Percentiles rank a stretch among this genome's conserved stretches.
Evolutionary conservation across 306 rosid genomes (phyloP).

Genomic region (Datisca glomerata): DNA sequence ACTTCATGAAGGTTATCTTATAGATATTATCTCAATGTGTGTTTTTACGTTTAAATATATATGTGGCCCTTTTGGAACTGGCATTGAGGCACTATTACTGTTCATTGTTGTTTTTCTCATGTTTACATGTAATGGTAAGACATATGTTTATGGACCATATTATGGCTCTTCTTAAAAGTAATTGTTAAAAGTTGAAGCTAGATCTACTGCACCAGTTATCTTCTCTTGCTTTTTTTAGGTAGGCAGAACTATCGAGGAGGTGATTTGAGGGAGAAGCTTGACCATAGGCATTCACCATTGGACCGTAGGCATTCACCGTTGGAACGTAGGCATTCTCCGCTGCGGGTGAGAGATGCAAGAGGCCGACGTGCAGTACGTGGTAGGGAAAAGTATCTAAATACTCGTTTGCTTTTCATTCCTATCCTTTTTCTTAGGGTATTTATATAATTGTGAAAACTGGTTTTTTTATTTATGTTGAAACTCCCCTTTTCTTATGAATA

Average conservation of each 20-base stretch:
- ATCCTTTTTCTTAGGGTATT: not conserved
- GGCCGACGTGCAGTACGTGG: constrained; percentile 43
- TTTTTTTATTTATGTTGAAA: not conserved
- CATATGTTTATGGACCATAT: constrained; percentile 14
- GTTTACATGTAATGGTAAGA: constrained; percentile 74
- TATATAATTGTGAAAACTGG: not conserved
- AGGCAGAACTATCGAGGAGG: constrained; percentile 45
- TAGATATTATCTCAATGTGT: constrained; percentile 41
- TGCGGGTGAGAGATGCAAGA: constrained; percentile 45
- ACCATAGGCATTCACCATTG: constrained; percentile 49
- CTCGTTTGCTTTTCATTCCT: constrained; percentile 1
- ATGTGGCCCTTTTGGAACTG: constrained; percentile 42
- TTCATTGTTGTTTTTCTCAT: constrained; percentile 69
- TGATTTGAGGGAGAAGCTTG: constrained; percentile 86
- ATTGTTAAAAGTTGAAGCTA: constrained; percentile 14
- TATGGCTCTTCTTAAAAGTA: not conserved
- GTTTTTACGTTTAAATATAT: constrained; percentile 37
- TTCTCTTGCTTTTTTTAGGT: constrained; percentile 31
- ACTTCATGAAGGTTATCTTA: constrained; percentile 37
- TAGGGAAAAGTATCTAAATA: constrained; percentile 24
- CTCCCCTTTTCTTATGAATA: no score
- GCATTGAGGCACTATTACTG: constrained; percentile 51
- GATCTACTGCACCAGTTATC: no score
- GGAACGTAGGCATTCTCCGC: constrained; percentile 56
- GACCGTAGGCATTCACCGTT: no score